A percentile compares a stretch with the other conserved stretches of the same genome.
These are phyloP conservation scores for Amanita pallidorosea DNA, from an alignment of 768 basidiomycete genomes.

Conservation along the genomic window DNA sequence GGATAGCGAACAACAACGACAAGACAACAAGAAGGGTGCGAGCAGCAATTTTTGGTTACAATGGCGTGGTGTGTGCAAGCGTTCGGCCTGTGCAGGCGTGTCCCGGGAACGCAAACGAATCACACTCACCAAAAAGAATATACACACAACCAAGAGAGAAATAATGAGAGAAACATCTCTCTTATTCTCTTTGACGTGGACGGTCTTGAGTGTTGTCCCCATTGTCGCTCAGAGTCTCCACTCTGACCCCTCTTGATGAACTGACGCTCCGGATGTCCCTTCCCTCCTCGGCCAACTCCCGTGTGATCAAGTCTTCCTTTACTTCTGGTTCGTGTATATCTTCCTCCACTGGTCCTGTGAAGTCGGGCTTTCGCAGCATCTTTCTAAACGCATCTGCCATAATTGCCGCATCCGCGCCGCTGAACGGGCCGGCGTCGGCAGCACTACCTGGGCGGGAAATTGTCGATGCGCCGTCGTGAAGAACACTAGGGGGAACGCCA, in stretches of 20 bases:
- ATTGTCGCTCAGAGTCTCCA: slow-evolving; percentile 56
- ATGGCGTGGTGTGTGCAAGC: slow-evolving; percentile 1
- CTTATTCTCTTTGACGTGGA: slow-evolving; percentile 14
- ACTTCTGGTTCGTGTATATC: slow-evolving; percentile 42
- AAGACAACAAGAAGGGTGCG: slow-evolving; percentile 2
- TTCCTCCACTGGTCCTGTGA: slow-evolving; percentile 62
- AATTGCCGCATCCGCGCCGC: slow-evolving; percentile 80
- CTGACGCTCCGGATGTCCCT: slow-evolving; percentile 77
- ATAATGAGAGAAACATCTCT: slow-evolving; percentile 1
- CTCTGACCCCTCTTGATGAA: slow-evolving; percentile 68
- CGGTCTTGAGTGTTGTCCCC: slow-evolving; percentile 39
- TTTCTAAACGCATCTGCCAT: slow-evolving; percentile 90
- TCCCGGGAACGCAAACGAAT: slow-evolving; percentile 2
- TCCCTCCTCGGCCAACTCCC: slow-evolving; percentile 85
- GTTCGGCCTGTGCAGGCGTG: neutral
- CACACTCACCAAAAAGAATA: slow-evolving; percentile 4
- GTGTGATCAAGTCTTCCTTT: slow-evolving; percentile 41
- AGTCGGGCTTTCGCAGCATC: slow-evolving; percentile 83
- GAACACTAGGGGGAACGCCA: slow-evolving; percentile 23
- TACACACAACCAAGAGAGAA: slow-evolving; percentile 1
- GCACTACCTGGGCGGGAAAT: slow-evolving; percentile 50
- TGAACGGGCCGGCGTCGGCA: slow-evolving; percentile 63
- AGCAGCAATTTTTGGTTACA: neutral
- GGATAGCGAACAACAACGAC: slow-evolving; percentile 3
- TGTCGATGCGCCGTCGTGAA: slow-evolving; percentile 69